Percentiles rank a stretch among this genome's conserved stretches.
These are phyloP conservation scores for Scedosporium aurantiacum DNA, from an alignment of 2,329 filamentous ascomycete species.

Conservation along the genomic window DNA sequence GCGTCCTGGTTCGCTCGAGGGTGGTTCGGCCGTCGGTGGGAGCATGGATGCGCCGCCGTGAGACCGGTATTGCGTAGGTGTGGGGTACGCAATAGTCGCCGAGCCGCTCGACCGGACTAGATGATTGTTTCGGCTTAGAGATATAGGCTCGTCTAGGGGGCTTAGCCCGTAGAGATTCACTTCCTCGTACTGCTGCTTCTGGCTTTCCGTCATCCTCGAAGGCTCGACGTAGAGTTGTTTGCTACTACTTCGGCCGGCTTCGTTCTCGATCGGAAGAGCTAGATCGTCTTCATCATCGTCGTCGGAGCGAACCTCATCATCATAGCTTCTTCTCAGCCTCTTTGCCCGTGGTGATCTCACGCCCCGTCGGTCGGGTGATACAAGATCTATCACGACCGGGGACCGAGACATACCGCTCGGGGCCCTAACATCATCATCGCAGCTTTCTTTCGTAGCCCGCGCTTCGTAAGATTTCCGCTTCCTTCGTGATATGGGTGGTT, in stretches of 20 bases:
- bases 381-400: background rate
- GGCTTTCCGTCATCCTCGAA: conserved; percentile 23
- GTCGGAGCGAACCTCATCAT: background rate
- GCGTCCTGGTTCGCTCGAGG: background rate
- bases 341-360: background rate
- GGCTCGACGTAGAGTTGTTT: conserved; percentile 11
- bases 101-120: conserved; percentile 17
- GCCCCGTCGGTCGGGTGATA: background rate
- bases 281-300: conserved; percentile 4
- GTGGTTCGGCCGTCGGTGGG: background rate
- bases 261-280: conserved; percentile 14
- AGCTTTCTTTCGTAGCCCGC: no score
- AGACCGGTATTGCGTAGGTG: conserved; percentile 15
- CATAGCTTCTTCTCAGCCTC: background rate
- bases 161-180: conserved; percentile 13
- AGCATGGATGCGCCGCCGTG: background rate
- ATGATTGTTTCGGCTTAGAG: conserved; percentile 14
- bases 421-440: background rate
- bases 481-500: conserved; percentile 9
- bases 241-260: background rate
- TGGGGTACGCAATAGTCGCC: conserved; percentile 23
- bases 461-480: background rate
- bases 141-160: conserved; percentile 4
- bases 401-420: background rate
- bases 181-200: conserved; percentile 24